A percentile compares a stretch with the other conserved stretches of the same genome.
phyloP scores from a whole-genome alignment of 2,329 filamentous ascomycete species.

The Pseudogymnoascus destructans region DNA sequence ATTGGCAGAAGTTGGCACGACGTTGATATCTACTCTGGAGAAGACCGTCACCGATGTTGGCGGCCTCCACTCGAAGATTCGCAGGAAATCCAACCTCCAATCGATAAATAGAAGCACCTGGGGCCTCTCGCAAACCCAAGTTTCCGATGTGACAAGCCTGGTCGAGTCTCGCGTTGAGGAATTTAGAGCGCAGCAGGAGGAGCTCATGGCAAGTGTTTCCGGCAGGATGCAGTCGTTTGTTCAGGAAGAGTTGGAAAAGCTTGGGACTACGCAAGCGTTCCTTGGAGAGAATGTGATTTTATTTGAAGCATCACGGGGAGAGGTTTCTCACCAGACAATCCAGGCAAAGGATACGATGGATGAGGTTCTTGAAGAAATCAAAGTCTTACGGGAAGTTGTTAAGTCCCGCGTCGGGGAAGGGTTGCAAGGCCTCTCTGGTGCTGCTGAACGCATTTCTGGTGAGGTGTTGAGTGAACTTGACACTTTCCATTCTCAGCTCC shows the following conservation, averaged over 20 bases:
- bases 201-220: slow-evolving; percentile 55
- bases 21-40: slow-evolving; percentile 65
- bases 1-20: slow-evolving; percentile 58
- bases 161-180: slow-evolving; percentile 63
- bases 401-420: slow-evolving; percentile 78
- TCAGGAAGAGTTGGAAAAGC: slow-evolving; percentile 55
- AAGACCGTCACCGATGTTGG: slow-evolving; percentile 69
- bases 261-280: slow-evolving; percentile 56
- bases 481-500: slow-evolving; percentile 70
- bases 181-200: slow-evolving; percentile 60
- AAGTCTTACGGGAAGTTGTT: slow-evolving; percentile 74
- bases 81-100: slow-evolving; percentile 74
- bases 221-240: slow-evolving; percentile 67
- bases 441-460: slow-evolving; percentile 77
- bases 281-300: slow-evolving; percentile 54
- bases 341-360: slow-evolving; percentile 78
- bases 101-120: slow-evolving; percentile 65
- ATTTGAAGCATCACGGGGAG: slow-evolving; percentile 54
- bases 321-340: slow-evolving; percentile 54
- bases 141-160: slow-evolving; percentile 60
- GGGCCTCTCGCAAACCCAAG: slow-evolving; percentile 61
- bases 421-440: slow-evolving; percentile 66
- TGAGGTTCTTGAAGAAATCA: slow-evolving; percentile 80
- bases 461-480: slow-evolving; percentile 79
- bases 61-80: slow-evolving; percentile 74